phyloP scores from a whole-genome alignment of 1,139 yeast species.

The Kodamaea suecica region DNA sequence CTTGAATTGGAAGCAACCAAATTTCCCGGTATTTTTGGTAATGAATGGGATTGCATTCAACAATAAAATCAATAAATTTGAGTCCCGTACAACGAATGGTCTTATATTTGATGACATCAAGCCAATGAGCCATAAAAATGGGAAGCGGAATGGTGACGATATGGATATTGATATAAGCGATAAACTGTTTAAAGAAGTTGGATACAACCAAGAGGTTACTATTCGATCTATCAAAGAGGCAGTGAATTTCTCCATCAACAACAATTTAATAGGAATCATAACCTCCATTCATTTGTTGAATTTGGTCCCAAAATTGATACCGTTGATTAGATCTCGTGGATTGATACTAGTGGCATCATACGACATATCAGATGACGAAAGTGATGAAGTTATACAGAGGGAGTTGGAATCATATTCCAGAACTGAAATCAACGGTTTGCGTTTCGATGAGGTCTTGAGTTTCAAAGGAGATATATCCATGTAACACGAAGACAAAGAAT shows the following conservation, averaged over 20 bases:
- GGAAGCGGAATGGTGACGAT: constrained; percentile 2
- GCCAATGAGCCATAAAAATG: constrained; percentile 6
- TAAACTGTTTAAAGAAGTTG: constrained; percentile 11
- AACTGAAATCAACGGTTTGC: constrained; percentile 71
- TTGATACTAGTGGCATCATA: constrained; percentile 74
- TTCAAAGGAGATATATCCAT: constrained; percentile 70
- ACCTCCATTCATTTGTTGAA: constrained; percentile 68
- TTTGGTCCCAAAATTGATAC: constrained; percentile 73
- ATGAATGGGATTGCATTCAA: constrained; percentile 62
- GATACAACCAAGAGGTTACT: constrained; percentile 38
- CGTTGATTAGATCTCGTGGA: constrained; percentile 76
- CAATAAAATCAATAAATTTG: constrained; percentile 25
- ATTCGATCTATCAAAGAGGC: constrained; percentile 49
- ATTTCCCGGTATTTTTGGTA: constrained; percentile 87
- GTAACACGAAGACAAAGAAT: too few species aligned
- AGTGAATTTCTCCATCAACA: constrained; percentile 67
- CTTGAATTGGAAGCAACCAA: constrained; percentile 97
- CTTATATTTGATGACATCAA: constrained; percentile 27
- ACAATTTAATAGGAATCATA: constrained; percentile 81
- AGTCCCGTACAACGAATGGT: constrained; percentile 44
- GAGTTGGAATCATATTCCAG: constrained; percentile 44
- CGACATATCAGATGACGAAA: constrained; percentile 31
- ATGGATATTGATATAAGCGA: constrained; percentile 17
- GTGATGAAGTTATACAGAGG: constrained; percentile 25
- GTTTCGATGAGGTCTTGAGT: constrained; percentile 62